A percentile compares a stretch with the other conserved stretches of the same genome.
Evolutionary conservation across 352 stramenopile species (phyloP).

Genomic region (Phytophthora brassicae): DNA sequence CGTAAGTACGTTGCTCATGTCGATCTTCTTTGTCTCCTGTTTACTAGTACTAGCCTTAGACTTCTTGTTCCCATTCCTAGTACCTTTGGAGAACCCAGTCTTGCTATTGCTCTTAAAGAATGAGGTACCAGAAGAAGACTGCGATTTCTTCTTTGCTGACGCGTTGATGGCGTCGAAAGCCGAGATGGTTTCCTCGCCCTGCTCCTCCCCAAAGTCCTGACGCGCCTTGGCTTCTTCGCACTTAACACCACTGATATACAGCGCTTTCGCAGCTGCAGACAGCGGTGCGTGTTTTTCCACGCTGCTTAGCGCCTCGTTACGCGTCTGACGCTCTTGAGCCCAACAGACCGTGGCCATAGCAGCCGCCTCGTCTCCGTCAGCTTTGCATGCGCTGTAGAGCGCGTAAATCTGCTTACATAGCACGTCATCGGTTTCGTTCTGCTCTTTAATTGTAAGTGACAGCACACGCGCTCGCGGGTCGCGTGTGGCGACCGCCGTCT

Average conservation of each 20-base stretch:
- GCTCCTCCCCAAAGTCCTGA: constrained; percentile 45
- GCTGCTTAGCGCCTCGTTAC: constrained; percentile 56
- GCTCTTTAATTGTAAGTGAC: constrained; percentile 21
- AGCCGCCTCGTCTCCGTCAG: constrained; percentile 12
- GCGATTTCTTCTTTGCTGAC: constrained; percentile 29
- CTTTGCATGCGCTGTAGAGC: constrained; percentile 40
- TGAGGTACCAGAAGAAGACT: constrained; percentile 3
- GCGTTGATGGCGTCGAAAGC: constrained; percentile 57
- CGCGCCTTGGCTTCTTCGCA: constrained; percentile 57
- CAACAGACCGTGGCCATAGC: constrained; percentile 47
- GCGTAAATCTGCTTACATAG: constrained; percentile 58
- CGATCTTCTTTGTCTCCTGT: constrained; percentile 37
- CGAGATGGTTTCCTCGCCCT: constrained; percentile 70
- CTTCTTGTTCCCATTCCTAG: constrained; percentile 21
- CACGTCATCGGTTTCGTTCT: constrained; percentile 9
- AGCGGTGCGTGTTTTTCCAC: constrained; percentile 44
- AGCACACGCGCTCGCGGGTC: constrained; percentile 59
- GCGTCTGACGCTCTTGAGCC: constrained; percentile 58
- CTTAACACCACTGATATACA: constrained; percentile 56
- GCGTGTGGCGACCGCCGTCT: constrained; percentile 21
- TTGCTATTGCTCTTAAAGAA: constrained; percentile 44
- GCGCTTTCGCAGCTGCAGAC: constrained; percentile 40
- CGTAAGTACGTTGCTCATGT: constrained; percentile 73
- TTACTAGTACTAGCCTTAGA: constrained; percentile 25
- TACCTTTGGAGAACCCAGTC: constrained; percentile 20